Base-by-base conservation (phyloP, 352 stramenopile genomes). In the Stramenopiles sp. region DNA sequence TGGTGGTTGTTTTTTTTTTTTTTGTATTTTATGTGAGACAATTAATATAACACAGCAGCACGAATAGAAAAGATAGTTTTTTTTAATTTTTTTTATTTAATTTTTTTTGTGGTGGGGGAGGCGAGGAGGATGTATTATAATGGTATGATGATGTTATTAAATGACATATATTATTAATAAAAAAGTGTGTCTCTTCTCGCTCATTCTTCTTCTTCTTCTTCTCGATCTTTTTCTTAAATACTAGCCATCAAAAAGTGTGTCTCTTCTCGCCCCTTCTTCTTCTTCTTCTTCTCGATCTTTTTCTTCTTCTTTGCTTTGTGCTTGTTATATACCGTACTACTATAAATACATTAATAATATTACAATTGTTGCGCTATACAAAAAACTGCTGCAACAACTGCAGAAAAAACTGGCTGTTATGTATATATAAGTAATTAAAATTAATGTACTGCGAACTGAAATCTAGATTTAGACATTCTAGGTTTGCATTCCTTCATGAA, bases 281-380 rank as follows among this genome's bases (percentile, higher is more conserved):
- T 87, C 76, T 88, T 85, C 68, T 83, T 80, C 53, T 92, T 86
- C 78, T 90, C 94, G n/a, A 87, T 87, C 77, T 87, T 80, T 37
- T 81, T 75, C 74, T 77, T 83, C 31, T 71, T 6, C 35, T 71
- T 71, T 2, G 33, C 12, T 6, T 71, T 33, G 33, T 71, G 4
- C 35, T 6, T 71, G 31, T 71, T 33, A 35, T 71, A 4, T 6
- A 35, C 53, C 2, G 33, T 6, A 6, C 35, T 71, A 6, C 35
- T 25, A 63, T 18, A 12, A 18, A 63, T 63, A n/a, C n/a, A n/a
- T n/a, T n/a, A n/a, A n/a, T n/a, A n/a, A n/a, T n/a, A n/a, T n/a
- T n/a, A n/a, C n/a, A n/a, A n/a, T n/a, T n/a, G n/a, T n/a, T n/a
- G n/a, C n/a, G n/a, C n/a, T n/a, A n/a, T n/a, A n/a, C 43, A 63